These are phyloP conservation scores for Patellaria atrata DNA, from an alignment of 495 filamentous ascomycete genomes.

Conservation along the genomic window DNA sequence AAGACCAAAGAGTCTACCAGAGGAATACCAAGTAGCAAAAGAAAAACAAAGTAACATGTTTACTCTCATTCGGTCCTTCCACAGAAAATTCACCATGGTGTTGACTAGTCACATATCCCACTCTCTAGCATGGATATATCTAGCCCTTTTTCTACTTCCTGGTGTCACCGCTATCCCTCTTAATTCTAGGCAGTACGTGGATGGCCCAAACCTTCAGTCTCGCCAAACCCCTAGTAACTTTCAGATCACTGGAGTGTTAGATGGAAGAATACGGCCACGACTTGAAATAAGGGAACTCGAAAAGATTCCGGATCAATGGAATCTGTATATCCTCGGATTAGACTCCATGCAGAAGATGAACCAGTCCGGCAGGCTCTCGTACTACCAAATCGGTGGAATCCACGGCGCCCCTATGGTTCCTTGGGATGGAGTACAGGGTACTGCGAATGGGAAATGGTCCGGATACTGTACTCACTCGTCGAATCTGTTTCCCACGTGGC, in stretches of 20 bases:
- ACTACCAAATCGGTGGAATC: slow-evolving; percentile 49
- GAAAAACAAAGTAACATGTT: too few species aligned
- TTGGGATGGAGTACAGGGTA: slow-evolving; percentile 41
- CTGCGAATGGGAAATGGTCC: slow-evolving; percentile 30
- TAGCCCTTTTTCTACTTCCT: too few species aligned
- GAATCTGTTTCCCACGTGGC: slow-evolving; percentile 56
- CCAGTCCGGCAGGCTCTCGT: slow-evolving; percentile 39
- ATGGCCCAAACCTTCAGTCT: too few species aligned
- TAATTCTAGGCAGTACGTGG: too few species aligned
- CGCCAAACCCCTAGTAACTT: too few species aligned
- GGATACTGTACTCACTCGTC: slow-evolving; percentile 56
- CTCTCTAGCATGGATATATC: too few species aligned
- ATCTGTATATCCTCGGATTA: slow-evolving; percentile 42
- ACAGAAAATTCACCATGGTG: too few species aligned
- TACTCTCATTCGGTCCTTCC: too few species aligned
- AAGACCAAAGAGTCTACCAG: too few species aligned
- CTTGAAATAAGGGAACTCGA: slow-evolving; percentile 44
- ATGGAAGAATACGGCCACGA: slow-evolving; percentile 19
- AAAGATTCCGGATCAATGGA: slow-evolving; percentile 42
- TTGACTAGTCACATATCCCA: too few species aligned
- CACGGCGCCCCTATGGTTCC: slow-evolving; percentile 46
- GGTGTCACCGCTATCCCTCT: too few species aligned
- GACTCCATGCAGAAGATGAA: slow-evolving; percentile 38
- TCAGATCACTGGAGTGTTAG: slow-evolving; percentile 10
- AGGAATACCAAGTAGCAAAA: too few species aligned